Evolutionary conservation across 768 basidiomycete genomes (phyloP).

Genomic region (Coprinopsis cinerea): DNA sequence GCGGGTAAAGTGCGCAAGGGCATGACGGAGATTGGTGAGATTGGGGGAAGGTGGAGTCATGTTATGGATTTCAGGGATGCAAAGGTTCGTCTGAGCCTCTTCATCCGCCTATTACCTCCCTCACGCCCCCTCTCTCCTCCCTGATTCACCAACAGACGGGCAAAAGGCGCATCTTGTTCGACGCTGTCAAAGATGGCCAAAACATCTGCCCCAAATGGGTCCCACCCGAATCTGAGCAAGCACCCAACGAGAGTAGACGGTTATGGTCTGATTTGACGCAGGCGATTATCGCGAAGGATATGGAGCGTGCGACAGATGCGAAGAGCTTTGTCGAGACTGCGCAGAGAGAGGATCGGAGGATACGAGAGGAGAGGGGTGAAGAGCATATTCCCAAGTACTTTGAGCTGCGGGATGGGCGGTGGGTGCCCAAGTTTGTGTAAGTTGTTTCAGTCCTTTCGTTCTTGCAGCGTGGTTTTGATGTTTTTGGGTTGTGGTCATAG

Average conservation of each 20-base stretch:
- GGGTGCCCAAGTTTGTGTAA: conserved; percentile 75
- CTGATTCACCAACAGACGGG: conserved; percentile 46
- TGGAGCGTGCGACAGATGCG: conserved; percentile 89
- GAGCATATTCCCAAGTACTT: conserved; percentile 79
- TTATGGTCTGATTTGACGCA: conserved; percentile 84
- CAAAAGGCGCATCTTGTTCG: conserved; percentile 74
- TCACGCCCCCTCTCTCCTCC: neutral
- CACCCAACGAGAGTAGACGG: conserved; percentile 85
- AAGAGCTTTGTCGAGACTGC: conserved; percentile 89
- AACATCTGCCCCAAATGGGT: conserved; percentile 77
- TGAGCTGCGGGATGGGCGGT: conserved; percentile 65
- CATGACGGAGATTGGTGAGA: conserved; percentile 68
- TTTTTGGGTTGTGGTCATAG: conserved; percentile 30
- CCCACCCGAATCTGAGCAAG: conserved; percentile 81
- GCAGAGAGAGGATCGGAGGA: conserved; percentile 75
- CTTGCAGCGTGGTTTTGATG: conserved; percentile 8
- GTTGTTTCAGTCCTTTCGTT: conserved; percentile 21
- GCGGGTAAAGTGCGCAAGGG: conserved; percentile 70
- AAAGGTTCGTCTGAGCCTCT: conserved; percentile 44
- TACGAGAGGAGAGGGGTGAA: conserved; percentile 68
- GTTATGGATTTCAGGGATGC: conserved; percentile 77
- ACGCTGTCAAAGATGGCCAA: conserved; percentile 71
- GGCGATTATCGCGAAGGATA: conserved; percentile 83
- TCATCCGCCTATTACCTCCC: neutral
- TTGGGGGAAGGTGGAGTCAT: conserved; percentile 88